These are phyloP conservation scores for Scleromitrula shiraiana DNA, from an alignment of 2,329 filamentous ascomycete species.

Conservation along the genomic window DNA sequence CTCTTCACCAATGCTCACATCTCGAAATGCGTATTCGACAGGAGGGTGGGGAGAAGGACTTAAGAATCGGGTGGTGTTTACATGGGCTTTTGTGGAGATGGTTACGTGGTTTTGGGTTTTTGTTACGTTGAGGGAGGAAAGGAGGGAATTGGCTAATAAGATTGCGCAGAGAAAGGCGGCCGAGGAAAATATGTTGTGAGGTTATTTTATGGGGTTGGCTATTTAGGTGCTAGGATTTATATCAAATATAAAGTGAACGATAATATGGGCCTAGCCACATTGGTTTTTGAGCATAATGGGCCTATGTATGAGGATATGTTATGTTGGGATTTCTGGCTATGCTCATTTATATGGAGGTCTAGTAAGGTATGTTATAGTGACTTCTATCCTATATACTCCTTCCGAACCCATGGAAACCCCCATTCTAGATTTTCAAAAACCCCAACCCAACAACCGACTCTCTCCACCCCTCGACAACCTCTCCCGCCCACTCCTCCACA, in stretches of 20 bases:
- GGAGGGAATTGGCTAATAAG: conserved; percentile 30
- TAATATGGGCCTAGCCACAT: no score
- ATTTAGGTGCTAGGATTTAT: not conserved
- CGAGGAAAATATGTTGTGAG: conserved; percentile 30
- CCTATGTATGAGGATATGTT: no score
- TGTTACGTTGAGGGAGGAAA: conserved; percentile 61
- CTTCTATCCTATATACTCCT: not conserved
- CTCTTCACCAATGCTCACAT: conserved; percentile 41
- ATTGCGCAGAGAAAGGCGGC: conserved; percentile 27
- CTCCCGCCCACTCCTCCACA: conserved; percentile 29
- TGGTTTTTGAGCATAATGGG: not conserved
- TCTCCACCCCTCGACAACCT: conserved; percentile 28
- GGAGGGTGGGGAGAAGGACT: conserved; percentile 54
- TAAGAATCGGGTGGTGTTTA: conserved; percentile 79
- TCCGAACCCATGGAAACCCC: no score
- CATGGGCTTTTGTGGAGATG: conserved; percentile 77
- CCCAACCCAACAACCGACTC: conserved; percentile 26
- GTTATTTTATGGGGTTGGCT: not conserved
- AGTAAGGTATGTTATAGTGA: no score
- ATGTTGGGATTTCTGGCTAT: no score
- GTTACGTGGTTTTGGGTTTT: conserved; percentile 83
- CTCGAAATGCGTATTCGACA: conserved; percentile 31
- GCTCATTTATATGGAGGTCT: no score
- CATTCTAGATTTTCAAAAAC: conserved; percentile 13
- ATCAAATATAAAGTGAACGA: no score